A percentile compares a stretch with the other conserved stretches of the same genome.
These are phyloP conservation scores for Capillidium rhysosporum DNA, from an alignment of 371 early-diverging fungal genomes.

Conservation along the genomic window DNA sequence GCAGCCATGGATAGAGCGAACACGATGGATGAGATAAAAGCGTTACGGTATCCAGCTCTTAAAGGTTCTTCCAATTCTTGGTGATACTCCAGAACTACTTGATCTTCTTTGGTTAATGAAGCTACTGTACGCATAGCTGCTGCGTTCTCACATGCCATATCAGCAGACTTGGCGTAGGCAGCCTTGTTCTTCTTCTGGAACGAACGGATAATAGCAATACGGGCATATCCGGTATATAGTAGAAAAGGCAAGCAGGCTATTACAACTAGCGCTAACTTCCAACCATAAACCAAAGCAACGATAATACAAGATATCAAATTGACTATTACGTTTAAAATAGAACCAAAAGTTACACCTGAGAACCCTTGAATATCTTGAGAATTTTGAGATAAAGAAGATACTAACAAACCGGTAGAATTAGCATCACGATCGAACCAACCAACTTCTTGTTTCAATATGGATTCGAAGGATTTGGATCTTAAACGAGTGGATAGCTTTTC, in stretches of 20 bases:
- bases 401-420: constrained; percentile 60
- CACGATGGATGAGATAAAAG: constrained; percentile 25
- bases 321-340: constrained; percentile 6
- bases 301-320: constrained; percentile 9
- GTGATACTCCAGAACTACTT: constrained; percentile 30
- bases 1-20: constrained; percentile 39
- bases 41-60: constrained; percentile 25
- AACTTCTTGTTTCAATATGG: constrained; percentile 57
- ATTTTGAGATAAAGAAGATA: constrained; percentile 61
- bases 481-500: constrained; percentile 37
- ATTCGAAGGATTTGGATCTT: constrained; percentile 28
- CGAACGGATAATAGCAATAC: constrained; percentile 5
- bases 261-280: constrained; percentile 45
- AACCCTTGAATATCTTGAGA: constrained; percentile 36
- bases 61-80: constrained; percentile 38
- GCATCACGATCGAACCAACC: constrained; percentile 65
- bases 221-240: constrained; percentile 4
- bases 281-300: constrained; percentile 35
- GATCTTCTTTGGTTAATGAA: constrained; percentile 50
- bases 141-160: constrained; percentile 68
- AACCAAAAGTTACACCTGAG: constrained; percentile 12
- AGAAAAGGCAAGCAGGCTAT: constrained; percentile 27
- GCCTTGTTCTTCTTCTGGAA: constrained; percentile 22
- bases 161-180: constrained; percentile 41
- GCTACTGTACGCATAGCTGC: constrained; percentile 71